These are phyloP conservation scores for Flaveria bidentis DNA, from an alignment of 129 eudicot species.

Conservation along the genomic window DNA sequence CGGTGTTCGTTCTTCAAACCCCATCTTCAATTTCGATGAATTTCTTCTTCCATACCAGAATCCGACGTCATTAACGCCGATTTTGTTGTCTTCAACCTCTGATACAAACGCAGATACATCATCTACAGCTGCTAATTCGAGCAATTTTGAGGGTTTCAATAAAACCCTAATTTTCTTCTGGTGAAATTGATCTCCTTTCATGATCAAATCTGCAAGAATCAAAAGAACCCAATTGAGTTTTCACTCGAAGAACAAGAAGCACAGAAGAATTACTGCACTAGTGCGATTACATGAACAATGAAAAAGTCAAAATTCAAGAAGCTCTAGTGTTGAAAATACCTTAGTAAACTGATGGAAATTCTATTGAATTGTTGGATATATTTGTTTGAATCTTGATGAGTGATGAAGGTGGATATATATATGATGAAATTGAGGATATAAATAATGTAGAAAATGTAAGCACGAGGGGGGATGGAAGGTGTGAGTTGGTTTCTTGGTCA, in stretches of 20 bases:
- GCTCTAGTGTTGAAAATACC: too few species aligned
- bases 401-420: constrained; percentile 23
- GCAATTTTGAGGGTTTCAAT: constrained; percentile 45
- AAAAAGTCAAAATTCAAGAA: too few species aligned
- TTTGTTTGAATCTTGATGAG: neutral
- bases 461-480: constrained; percentile 50
- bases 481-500: constrained; percentile 54
- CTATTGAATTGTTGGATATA: constrained; percentile 8
- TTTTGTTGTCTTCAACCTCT: constrained; percentile 46
- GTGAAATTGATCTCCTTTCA: constrained; percentile 41
- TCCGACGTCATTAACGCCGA: constrained; percentile 47
- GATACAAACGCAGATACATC: constrained; percentile 51
- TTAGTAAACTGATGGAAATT: too few species aligned
- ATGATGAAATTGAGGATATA: constrained; percentile 8
- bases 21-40: constrained; percentile 63
- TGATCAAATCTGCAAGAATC: constrained; percentile 13
- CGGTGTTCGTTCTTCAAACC: constrained; percentile 68
- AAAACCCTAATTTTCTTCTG: constrained; percentile 16
- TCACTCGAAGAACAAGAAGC: too few species aligned
- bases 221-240: too few species aligned
- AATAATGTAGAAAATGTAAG: constrained; percentile 16
- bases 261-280: too few species aligned
- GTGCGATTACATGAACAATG: too few species aligned
- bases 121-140: constrained; percentile 73
- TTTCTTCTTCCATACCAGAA: constrained; percentile 71